Base-by-base conservation (phyloP, 345 rosid species). In the Pugionium dolabratum region DNA sequence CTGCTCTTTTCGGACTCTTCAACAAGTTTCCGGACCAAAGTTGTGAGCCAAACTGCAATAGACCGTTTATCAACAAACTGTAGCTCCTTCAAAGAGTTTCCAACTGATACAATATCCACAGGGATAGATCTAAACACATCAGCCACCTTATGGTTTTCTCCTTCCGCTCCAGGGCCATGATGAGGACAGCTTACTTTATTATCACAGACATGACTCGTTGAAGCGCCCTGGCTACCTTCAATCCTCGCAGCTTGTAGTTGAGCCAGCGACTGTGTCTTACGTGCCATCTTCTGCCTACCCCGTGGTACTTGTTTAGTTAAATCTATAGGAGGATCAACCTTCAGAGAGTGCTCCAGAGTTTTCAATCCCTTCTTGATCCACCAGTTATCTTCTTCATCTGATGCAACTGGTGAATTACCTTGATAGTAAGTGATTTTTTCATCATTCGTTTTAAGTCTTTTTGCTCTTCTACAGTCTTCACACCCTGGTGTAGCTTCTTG, bases 211-310 rank as follows among this genome's bases (percentile, higher is more conserved):
- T 90, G 99, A 73, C 99, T 94, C 7, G 97, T 85, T 37, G 99
- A 90, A 59, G 96, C 95, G 53, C 97, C 99, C 77, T 85, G 97
- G 81, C 97, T 94, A 80, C 89, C 89, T 77, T 94, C 97, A 73
- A 94, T 90, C 76, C 99, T 83, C 73, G 92, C 85, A 79, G 96
- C 84, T 58, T 92, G 93, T 78, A 94, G 71, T 47, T 94, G 96
- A 75, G 97, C 91, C 66, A 94, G 89, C 56, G 91, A 86, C 69
- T 85, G 97, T 52, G 91, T 90, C 79, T 84, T 93, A 18, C 89
- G 98, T 8, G 78, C 94, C 75, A 78, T 53, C 79, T 93, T 94
- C 65, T 85, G 99, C 83, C 96, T 87, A 64, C 94, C 87, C 56
- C 90, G 82, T 45, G 89, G 66, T 44, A 79, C 81, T 78, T 87